Conservation (phyloP, 306 rosid species). For the Geum urbanum region DNA sequence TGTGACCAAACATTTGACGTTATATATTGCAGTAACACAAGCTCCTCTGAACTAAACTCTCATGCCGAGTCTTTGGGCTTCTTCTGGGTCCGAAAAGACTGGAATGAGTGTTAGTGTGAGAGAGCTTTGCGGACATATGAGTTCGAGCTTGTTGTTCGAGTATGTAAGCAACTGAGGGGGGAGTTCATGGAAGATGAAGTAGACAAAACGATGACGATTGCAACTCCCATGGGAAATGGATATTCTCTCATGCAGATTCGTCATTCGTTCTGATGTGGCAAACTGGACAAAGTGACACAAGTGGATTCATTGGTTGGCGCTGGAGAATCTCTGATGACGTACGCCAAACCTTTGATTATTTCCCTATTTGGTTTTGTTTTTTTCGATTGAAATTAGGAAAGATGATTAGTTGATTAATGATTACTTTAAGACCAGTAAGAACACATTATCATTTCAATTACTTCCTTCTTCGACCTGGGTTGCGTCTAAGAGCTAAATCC, state of each 20-base stretch:
- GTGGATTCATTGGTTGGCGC: neutral
- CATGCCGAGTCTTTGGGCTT: neutral
- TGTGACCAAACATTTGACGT: neutral
- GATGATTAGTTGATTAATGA: no score
- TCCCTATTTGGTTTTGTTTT: no score
- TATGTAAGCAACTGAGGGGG: neutral
- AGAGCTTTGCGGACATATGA: conserved; percentile 1
- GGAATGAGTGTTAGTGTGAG: neutral
- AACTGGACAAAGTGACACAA: neutral
- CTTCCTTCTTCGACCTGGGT: no score
- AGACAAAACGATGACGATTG: conserved; percentile 6
- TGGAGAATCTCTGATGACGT: neutral
- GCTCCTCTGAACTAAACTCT: neutral
- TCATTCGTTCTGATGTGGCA: neutral
- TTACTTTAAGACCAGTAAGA: no score
- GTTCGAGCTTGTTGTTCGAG: no score
- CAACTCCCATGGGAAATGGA: neutral
- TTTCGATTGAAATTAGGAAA: no score
- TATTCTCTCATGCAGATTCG: no score
- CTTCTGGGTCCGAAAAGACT: neutral
- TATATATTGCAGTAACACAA: no score
- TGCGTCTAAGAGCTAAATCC: no score
- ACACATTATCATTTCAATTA: neutral
- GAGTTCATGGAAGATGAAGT: neutral
- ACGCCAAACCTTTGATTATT: neutral